phyloP scores from a whole-genome alignment of 371 early-diverging fungal species.

The Fennellomyces sp. region DNA sequence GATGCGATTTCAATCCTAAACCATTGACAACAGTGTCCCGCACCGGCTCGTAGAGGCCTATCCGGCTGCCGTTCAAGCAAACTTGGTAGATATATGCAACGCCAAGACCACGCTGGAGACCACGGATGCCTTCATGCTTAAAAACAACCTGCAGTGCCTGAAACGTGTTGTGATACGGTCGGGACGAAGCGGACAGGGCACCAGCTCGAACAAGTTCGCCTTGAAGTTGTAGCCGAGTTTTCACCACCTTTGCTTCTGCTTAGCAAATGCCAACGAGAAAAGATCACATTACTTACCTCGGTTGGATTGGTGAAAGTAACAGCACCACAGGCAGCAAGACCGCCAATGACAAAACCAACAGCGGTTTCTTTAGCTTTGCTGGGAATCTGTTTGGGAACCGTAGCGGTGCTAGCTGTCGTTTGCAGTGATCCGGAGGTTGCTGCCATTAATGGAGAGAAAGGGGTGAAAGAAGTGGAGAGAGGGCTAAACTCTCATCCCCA shows the following conservation, averaged over 20 bases:
- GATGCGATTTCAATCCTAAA: constrained; percentile 22
- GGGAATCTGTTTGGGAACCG: not conserved
- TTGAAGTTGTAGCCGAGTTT: constrained; percentile 94
- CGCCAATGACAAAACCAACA: constrained; percentile 74
- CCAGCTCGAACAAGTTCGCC: constrained; percentile 79
- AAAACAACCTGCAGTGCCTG: constrained; percentile 81
- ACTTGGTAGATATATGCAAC: constrained; percentile 94
- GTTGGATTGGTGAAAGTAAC: constrained; percentile 95
- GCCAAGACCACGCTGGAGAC: constrained; percentile 89
- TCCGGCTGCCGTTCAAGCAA: constrained; percentile 90
- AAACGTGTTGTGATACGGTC: constrained; percentile 79
- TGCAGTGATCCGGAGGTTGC: constrained; percentile 12
- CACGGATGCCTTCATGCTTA: constrained; percentile 82
- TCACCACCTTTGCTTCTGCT: constrained; percentile 73
- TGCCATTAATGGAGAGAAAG: not conserved
- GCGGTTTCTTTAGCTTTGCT: constrained; percentile 34
- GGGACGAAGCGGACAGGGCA: constrained; percentile 46
- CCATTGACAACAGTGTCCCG: constrained; percentile 22
- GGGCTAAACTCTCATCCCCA: not conserved
- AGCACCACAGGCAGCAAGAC: constrained; percentile 86
- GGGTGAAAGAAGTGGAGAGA: not conserved
- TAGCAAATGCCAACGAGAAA: not conserved
- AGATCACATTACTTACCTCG: constrained; percentile 63
- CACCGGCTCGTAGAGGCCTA: constrained; percentile 90
- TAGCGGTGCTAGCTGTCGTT: constrained; percentile 1